Conservation (phyloP, 2,329 filamentous ascomycete genomes). For the Fusarium sacchari region DNA sequence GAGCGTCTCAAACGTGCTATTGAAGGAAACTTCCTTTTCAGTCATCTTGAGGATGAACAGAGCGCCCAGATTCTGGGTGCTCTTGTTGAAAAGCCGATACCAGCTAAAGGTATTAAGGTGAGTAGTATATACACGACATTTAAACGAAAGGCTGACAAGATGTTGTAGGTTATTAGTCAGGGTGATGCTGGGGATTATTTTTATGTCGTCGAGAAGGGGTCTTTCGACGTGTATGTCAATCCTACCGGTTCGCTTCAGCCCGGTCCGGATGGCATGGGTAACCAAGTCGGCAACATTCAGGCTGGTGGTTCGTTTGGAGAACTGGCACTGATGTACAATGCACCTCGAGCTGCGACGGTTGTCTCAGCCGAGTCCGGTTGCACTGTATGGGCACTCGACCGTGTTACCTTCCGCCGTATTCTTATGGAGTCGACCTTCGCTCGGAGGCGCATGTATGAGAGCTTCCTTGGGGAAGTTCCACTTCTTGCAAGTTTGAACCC, state of each 20-base stretch:
- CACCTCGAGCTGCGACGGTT: conserved; percentile 93
- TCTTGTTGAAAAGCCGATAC: conserved; percentile 93
- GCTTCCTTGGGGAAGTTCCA: conserved; percentile 93
- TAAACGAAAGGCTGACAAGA: conserved; percentile 38
- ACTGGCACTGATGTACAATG: conserved; percentile 98
- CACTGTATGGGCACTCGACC: conserved; percentile 93
- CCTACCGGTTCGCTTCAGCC: conserved; percentile 78
- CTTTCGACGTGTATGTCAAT: conserved; percentile 93
- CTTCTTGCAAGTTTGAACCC: conserved; percentile 83
- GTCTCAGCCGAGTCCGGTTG: conserved; percentile 81
- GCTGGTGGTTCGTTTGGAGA: conserved; percentile 96
- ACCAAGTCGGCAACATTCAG: conserved; percentile 82
- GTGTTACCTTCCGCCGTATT: conserved; percentile 95
- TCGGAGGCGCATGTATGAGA: conserved; percentile 95
- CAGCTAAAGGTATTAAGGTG: conserved; percentile 84
- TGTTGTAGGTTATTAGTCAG: conserved; percentile 86
- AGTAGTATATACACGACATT: not conserved
- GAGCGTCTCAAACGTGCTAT: conserved; percentile 83
- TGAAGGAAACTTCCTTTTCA: conserved; percentile 91
- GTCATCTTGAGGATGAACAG: conserved; percentile 93
- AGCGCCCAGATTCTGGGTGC: conserved; percentile 87
- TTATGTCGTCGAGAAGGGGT: conserved; percentile 92
- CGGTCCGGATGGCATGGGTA: conserved; percentile 83
- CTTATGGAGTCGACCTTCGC: conserved; percentile 98
- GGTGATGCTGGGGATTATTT: conserved; percentile 97